Evolutionary conservation across 352 stramenopile genomes (phyloP).

Genomic region (Poterioochromonas sp.): DNA sequence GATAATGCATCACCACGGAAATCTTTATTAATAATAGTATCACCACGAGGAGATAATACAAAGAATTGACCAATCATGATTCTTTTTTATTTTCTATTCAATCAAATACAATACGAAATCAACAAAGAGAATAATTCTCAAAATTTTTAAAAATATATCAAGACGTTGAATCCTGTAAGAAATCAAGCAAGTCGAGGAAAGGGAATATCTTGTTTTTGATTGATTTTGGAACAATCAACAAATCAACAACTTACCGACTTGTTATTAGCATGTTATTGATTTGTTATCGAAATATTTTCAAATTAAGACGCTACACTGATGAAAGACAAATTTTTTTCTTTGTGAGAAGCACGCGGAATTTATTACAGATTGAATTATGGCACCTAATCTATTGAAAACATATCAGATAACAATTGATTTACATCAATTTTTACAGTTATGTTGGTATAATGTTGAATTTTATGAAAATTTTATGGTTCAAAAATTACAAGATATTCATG

Average conservation of each 20-base stretch:
- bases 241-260: too few species aligned
- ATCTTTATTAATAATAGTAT: constrained; percentile 95
- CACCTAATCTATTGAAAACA: neutral
- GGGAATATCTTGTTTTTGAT: too few species aligned
- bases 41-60: constrained; percentile 91
- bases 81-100: neutral
- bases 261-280: too few species aligned
- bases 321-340: too few species aligned
- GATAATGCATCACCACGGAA: constrained; percentile 75
- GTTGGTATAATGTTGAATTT: neutral
- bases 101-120: neutral
- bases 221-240: too few species aligned
- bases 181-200: too few species aligned
- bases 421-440: neutral
- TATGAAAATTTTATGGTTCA: constrained; percentile 3
- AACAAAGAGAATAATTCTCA: too few species aligned
- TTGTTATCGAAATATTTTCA: too few species aligned
- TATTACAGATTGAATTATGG: neutral
- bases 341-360: too few species aligned
- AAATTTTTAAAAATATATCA: too few species aligned
- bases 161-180: too few species aligned
- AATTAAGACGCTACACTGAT: too few species aligned
- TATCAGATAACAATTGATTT: neutral
- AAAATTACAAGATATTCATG: constrained; percentile 1
- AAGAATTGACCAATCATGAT: constrained; percentile 92